Base-by-base conservation (phyloP, 2,329 filamentous ascomycete species). In the Cryphonectria naterciae region DNA sequence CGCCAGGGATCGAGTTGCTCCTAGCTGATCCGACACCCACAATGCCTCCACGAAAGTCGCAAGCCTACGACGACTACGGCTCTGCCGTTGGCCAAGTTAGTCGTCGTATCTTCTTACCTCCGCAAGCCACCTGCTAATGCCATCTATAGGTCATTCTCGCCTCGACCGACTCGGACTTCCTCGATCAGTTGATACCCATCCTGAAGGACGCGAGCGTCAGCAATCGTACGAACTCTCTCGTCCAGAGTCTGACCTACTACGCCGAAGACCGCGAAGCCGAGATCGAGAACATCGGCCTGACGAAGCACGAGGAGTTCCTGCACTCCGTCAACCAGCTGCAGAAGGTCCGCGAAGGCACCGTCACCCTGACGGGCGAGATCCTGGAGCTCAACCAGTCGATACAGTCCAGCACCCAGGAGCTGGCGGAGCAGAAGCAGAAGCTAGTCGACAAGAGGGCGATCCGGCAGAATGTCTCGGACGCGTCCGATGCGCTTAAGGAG, bases 251-350 rank as follows among this genome's bases (percentile, higher is more conserved):
- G 69, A 89, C 91, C 62, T 90, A 91, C 75, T 97, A 97, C 80
- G 93, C 95, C 46, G 91, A 92, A 75, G 93, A 96, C 63, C 91
- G 95, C 72, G 96, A 99, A 80, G 83, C 88, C 19, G 95, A 98
- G 76, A 98, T 99, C 74, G 96, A 99, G 82, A 89, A 89, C 32
- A 97, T 98, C 76, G 97, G 96, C 76, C 91, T 97, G 77, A 95
- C 93, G 15, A 97, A 98, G 77, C 96, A 99, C 78, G 95, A 98
- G 78, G 96, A 98, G 77, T 99, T 99, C 78, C 91, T 98, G 46
- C 90, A 89, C 74, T 98, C 95, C 0, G 94, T 99, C 75, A 97
- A 96, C 77, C 94, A 97, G 78, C 88, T 99, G n/a, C 92, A 98
- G 76, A 89, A 90, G 71, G 94, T 98, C 67, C 92, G 95, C 68